These are phyloP conservation scores for Phialophora verrucosa DNA, from an alignment of 2,329 filamentous ascomycete genomes.

Conservation along the genomic window DNA sequence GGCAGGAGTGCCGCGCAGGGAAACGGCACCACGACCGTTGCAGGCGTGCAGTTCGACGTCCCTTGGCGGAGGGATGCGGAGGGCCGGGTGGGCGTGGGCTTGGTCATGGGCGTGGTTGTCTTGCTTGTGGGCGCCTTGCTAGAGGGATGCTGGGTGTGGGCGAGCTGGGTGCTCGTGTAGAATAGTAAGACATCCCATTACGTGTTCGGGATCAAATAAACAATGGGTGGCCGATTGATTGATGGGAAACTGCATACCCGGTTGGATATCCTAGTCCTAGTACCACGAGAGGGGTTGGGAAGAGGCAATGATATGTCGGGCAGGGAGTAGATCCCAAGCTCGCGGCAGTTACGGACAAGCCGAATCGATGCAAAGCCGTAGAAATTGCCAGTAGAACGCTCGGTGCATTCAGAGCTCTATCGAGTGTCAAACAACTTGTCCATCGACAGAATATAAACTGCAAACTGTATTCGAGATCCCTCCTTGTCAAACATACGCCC, in stretches of 20 bases:
- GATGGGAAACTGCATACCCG: no score
- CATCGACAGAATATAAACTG: background rate
- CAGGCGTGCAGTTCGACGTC: slow-evolving; percentile 16
- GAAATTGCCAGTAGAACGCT: no score
- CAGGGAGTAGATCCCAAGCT: no score
- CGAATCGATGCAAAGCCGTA: no score
- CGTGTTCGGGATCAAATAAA: no score
- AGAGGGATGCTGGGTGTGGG: slow-evolving; percentile 36
- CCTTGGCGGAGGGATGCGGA: slow-evolving; percentile 37
- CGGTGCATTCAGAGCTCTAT: no score
- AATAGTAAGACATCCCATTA: no score
- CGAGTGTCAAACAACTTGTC: background rate
- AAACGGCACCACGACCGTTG: slow-evolving; percentile 19
- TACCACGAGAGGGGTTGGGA: no score
- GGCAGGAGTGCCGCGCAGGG: slow-evolving; percentile 30
- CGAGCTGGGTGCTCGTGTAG: slow-evolving; percentile 36
- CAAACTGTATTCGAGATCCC: background rate
- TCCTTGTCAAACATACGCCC: background rate
- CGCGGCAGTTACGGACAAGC: no score
- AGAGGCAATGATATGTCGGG: no score
- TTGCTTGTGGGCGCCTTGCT: slow-evolving; percentile 25
- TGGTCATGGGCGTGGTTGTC: slow-evolving; percentile 39
- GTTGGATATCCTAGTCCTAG: no score
- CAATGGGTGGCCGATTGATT: no score
- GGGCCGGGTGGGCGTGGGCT: slow-evolving; percentile 31